These are phyloP conservation scores for Cercospora janseana DNA, from an alignment of 2,329 filamentous ascomycete species.

Conservation along the genomic window DNA sequence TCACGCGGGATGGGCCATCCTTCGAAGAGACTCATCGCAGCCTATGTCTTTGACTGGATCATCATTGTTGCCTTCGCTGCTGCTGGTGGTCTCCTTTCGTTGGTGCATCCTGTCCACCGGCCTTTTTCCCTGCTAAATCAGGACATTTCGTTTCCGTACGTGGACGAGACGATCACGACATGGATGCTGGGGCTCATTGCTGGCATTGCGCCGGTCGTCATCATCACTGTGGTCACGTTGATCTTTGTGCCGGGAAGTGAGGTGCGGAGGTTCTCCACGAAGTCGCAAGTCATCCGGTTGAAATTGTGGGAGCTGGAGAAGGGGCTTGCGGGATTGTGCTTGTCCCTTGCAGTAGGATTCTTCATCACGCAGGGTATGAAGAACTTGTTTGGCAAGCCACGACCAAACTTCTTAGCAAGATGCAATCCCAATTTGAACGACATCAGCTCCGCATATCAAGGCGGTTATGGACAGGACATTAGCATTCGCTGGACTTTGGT, in stretches of 20 bases:
- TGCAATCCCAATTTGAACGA: slow-evolving; percentile 73
- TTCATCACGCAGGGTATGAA: slow-evolving; percentile 85
- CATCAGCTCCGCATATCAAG: slow-evolving; percentile 59
- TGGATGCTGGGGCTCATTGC: slow-evolving; percentile 63
- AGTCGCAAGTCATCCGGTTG: slow-evolving; percentile 66
- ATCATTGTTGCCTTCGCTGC: slow-evolving; percentile 52
- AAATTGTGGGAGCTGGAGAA: slow-evolving; percentile 89
- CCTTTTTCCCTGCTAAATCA: slow-evolving; percentile 72
- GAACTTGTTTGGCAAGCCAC: slow-evolving; percentile 64
- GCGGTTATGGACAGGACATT: slow-evolving; percentile 56
- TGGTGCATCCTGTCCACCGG: slow-evolving; percentile 62
- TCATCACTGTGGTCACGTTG: slow-evolving; percentile 68
- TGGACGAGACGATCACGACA: slow-evolving; percentile 69
- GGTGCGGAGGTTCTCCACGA: slow-evolving; percentile 42
- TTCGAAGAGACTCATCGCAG: slow-evolving; percentile 51
- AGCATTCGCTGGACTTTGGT: slow-evolving; percentile 66
- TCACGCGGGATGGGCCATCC: slow-evolving; percentile 17
- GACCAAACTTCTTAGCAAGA: slow-evolving; percentile 64
- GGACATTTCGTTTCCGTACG: slow-evolving; percentile 74
- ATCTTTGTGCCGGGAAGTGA: slow-evolving; percentile 68
- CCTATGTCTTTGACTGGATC: slow-evolving; percentile 74
- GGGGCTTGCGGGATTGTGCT: slow-evolving; percentile 76
- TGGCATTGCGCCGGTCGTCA: slow-evolving; percentile 61
- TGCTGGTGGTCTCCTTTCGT: slow-evolving; percentile 47
- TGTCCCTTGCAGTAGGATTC: slow-evolving; percentile 70